Percentiles rank a stretch among this genome's conserved stretches.
Conservation (phyloP, 192 early-diverging fungal species). For the Piromyces sp. region DNA sequence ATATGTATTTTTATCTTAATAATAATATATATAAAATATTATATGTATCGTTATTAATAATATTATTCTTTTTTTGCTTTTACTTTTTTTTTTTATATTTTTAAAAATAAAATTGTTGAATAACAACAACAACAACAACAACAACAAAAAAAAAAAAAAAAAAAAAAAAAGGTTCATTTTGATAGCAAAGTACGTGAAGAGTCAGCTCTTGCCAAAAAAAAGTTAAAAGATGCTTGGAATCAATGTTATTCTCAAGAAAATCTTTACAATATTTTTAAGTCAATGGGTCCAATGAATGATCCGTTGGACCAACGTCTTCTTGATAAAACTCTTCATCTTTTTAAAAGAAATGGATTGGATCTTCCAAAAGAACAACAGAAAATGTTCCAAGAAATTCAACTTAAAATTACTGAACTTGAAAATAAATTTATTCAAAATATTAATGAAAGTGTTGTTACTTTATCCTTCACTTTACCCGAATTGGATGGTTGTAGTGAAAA, state of each 20-base stretch:
- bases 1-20: no score
- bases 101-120: no score
- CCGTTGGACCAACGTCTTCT: not conserved
- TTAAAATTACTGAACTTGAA: not conserved
- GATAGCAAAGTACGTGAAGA: not conserved
- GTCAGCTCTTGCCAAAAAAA: not conserved
- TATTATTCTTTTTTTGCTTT: no score
- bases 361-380: not conserved
- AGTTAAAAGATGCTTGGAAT: not conserved
- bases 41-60: no score
- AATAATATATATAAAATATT: no score
- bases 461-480: not conserved
- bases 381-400: not conserved
- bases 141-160: no score
- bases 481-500: not conserved
- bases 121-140: no score
- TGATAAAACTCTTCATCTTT: not conserved
- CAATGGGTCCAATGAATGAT: not conserved
- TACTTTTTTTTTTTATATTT: no score
- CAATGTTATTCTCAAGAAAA: not conserved
- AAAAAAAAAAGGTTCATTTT: not conserved
- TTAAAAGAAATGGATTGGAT: not conserved
- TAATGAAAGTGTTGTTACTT: not conserved
- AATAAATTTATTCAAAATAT: not conserved
- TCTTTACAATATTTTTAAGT: not conserved